These are phyloP conservation scores for Stachybotrys echinatus DNA, from an alignment of 2,329 filamentous ascomycete species.

Conservation along the genomic window DNA sequence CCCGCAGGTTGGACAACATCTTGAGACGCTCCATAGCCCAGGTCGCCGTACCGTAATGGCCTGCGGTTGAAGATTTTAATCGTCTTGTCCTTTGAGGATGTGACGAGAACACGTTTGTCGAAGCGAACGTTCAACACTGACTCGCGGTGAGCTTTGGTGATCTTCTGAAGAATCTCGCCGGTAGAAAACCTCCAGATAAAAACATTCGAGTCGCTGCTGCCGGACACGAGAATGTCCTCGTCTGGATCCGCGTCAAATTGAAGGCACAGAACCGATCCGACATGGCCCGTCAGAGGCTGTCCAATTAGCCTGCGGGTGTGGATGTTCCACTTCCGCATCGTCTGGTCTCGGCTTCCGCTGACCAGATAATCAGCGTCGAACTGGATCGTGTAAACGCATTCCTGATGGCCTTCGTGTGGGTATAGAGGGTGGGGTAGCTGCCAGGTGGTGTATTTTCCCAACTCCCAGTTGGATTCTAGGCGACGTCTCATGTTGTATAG, in stretches of 20 bases:
- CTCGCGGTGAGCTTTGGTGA: conserved; percentile 75
- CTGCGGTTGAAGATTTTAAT: conserved; percentile 94
- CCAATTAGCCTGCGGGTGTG: conserved; percentile 72
- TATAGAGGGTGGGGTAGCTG: conserved; percentile 82
- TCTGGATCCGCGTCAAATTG: conserved; percentile 87
- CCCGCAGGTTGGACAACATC: conserved; percentile 46
- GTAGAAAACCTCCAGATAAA: conserved; percentile 94
- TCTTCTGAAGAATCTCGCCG: conserved; percentile 71
- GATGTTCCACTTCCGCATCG: conserved; percentile 86
- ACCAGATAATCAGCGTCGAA: conserved; percentile 82
- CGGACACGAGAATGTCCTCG: conserved; percentile 91
- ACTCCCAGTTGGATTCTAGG: conserved; percentile 88
- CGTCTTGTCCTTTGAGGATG: conserved; percentile 93
- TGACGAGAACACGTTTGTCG: conserved; percentile 85
- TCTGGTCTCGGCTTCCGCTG: conserved; percentile 85
- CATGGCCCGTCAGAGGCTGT: conserved; percentile 70
- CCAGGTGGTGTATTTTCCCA: conserved; percentile 77
- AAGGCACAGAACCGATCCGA: conserved; percentile 84
- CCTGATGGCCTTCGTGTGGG: conserved; percentile 76
- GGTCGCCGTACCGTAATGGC: conserved; percentile 55
- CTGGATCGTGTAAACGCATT: conserved; percentile 94
- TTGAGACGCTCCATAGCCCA: conserved; percentile 43
- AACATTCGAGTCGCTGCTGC: conserved; percentile 86
- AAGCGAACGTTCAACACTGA: conserved; percentile 93
- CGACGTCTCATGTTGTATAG: conserved; percentile 82